These are phyloP conservation scores for Leucogyrophana mollusca DNA, from an alignment of 768 basidiomycete species.

Conservation along the genomic window DNA sequence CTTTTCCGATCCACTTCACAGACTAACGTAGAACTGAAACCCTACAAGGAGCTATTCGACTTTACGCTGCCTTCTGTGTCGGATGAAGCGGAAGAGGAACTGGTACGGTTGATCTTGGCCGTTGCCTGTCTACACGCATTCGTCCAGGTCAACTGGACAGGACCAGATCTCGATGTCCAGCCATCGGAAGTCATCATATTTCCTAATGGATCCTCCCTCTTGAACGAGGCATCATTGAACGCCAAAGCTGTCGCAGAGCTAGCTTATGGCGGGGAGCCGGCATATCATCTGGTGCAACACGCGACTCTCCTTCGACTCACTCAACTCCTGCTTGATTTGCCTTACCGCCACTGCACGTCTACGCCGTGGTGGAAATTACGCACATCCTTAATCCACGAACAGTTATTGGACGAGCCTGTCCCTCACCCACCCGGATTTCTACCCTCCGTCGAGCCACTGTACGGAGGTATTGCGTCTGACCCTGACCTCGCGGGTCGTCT, in stretches of 20 bases:
- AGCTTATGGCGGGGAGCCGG: conserved; percentile 87
- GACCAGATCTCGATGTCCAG: conserved; percentile 73
- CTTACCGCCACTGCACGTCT: conserved; percentile 49
- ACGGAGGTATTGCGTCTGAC: conserved; percentile 40
- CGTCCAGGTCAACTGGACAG: conserved; percentile 95
- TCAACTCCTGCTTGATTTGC: conserved; percentile 59
- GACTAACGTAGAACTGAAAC: conserved; percentile 30
- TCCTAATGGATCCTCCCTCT: conserved; percentile 19
- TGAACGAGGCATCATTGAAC: conserved; percentile 55
- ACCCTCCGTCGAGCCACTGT: conserved; percentile 41
- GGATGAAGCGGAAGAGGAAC: conserved; percentile 45
- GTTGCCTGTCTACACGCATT: conserved; percentile 87
- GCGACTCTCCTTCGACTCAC: conserved; percentile 76
- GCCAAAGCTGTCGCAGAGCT: conserved; percentile 70
- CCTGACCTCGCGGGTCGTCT: conserved; percentile 68
- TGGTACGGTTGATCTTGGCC: conserved; percentile 60
- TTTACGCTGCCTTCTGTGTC: conserved; percentile 27
- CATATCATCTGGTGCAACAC: conserved; percentile 81
- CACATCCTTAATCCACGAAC: conserved; percentile 66
- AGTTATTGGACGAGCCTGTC: conserved; percentile 78
- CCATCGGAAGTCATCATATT: conserved; percentile 40
- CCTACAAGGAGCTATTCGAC: conserved; percentile 36
- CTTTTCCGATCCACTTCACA: conserved; percentile 34
- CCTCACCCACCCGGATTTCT: conserved; percentile 46
- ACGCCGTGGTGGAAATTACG: conserved; percentile 86